A percentile compares a stretch with the other conserved stretches of the same genome.
These are phyloP conservation scores for Chalciporus sphaerocephalus DNA, from an alignment of 768 basidiomycete species.

Conservation along the genomic window DNA sequence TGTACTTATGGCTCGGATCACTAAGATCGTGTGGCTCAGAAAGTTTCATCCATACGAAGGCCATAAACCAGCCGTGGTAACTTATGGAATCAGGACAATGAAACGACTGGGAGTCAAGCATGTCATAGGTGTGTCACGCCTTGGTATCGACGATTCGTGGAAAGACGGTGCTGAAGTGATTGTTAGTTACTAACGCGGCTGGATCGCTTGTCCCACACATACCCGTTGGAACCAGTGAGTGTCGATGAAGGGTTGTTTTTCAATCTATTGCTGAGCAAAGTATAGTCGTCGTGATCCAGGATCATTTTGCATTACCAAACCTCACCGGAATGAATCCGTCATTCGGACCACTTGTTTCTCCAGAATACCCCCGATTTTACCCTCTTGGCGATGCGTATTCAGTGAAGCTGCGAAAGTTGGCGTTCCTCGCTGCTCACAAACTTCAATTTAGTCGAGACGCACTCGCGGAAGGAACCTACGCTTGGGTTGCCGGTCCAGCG, in stretches of 20 bases:
- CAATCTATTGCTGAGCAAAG: constrained; percentile 7
- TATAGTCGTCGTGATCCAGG: constrained; percentile 76
- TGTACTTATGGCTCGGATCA: neutral
- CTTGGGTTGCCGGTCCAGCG: constrained; percentile 87
- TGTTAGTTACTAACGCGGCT: constrained; percentile 80
- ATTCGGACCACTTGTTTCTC: constrained; percentile 62
- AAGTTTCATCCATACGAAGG: constrained; percentile 90
- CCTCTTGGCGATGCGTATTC: constrained; percentile 85
- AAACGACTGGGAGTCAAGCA: constrained; percentile 70
- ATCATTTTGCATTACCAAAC: constrained; percentile 80
- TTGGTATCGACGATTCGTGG: neutral
- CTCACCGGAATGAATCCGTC: constrained; percentile 76
- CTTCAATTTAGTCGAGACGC: constrained; percentile 51
- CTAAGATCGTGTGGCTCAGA: constrained; percentile 7
- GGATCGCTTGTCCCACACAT: constrained; percentile 73
- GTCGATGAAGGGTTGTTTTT: neutral
- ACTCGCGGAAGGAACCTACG: constrained; percentile 79
- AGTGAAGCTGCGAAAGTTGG: constrained; percentile 58
- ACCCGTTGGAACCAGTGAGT: constrained; percentile 76
- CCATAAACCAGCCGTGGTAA: constrained; percentile 60
- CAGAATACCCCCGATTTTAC: constrained; percentile 67
- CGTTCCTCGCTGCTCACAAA: constrained; percentile 66
- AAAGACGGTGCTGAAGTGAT: constrained; percentile 1
- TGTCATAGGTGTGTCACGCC: constrained; percentile 61
- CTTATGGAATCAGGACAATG: constrained; percentile 78